These are phyloP conservation scores for Saccharomycopsis sp. DNA, from an alignment of 805 yeast genomes.

Conservation along the genomic window DNA sequence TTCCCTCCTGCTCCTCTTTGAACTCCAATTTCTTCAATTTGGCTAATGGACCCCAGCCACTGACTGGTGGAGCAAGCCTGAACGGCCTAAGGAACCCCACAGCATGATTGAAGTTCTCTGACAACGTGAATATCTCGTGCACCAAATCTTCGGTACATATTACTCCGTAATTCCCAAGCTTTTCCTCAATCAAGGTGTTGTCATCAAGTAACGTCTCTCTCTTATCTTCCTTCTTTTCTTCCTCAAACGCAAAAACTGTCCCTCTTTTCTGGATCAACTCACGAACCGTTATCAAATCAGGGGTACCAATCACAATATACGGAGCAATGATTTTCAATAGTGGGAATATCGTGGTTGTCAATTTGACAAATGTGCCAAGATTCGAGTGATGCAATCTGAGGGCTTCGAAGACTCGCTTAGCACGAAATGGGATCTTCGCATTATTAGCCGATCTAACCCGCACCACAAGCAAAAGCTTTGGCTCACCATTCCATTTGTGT, in stretches of 20 bases:
- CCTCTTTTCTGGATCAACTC: conserved; percentile 74
- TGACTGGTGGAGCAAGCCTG: conserved; percentile 58
- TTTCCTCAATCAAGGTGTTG: conserved; percentile 68
- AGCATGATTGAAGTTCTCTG: conserved; percentile 56
- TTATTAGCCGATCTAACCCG: conserved; percentile 62
- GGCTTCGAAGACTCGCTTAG: conserved; percentile 49
- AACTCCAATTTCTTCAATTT: conserved; percentile 58
- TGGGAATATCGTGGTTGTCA: conserved; percentile 52
- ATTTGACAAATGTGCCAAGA: conserved; percentile 67
- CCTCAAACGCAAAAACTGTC: conserved; percentile 36
- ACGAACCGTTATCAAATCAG: conserved; percentile 68
- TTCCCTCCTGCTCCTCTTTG: conserved; percentile 39
- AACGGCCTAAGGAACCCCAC: conserved; percentile 64
- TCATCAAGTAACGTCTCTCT: conserved; percentile 54
- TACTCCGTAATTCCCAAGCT: conserved; percentile 59
- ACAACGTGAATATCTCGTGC: conserved; percentile 58
- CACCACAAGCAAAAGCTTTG: conserved; percentile 55
- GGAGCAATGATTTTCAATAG: conserved; percentile 64
- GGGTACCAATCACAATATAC: conserved; percentile 65
- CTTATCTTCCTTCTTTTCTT: conserved; percentile 25
- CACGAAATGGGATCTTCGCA: conserved; percentile 56
- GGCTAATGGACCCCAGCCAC: conserved; percentile 69
- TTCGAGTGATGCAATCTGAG: conserved; percentile 54
- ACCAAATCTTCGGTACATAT: conserved; percentile 78
- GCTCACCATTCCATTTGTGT: conserved; percentile 33